Percentiles rank a stretch among this genome's conserved stretches.
phyloP scores from a whole-genome alignment of 371 early-diverging fungal genomes.

The Rhizopus sp. region DNA sequence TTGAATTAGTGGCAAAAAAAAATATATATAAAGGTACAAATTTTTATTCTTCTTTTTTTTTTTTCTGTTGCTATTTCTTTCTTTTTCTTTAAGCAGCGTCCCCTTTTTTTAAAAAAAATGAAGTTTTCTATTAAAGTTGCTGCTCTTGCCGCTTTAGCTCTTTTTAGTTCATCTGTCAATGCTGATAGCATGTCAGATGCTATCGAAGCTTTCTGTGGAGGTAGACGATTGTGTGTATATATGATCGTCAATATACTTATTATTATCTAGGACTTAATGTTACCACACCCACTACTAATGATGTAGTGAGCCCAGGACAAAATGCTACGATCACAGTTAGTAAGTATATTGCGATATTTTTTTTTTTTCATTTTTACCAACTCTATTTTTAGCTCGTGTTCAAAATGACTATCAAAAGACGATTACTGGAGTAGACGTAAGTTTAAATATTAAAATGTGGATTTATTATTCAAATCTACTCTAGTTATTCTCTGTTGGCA shows the following conservation, averaged over 20 bases:
- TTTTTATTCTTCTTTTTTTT: constrained; percentile 1
- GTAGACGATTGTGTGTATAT: constrained; percentile 17
- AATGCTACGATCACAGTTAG: constrained; percentile 32
- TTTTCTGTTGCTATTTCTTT: constrained; percentile 7
- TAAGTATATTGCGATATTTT: constrained; percentile 12
- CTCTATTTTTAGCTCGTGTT: constrained; percentile 25
- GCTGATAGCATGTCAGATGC: constrained; percentile 46
- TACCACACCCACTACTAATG: constrained; percentile 14
- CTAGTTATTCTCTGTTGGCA: constrained; percentile 39
- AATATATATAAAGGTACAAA: neutral
- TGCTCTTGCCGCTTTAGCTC: constrained; percentile 30
- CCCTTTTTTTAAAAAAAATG: constrained; percentile 20
- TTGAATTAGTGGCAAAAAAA: constrained; percentile 10
- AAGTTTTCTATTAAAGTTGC: constrained; percentile 47
- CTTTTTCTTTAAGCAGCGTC: neutral
- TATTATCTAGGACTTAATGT: constrained; percentile 25
- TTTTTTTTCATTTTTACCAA: constrained; percentile 5
- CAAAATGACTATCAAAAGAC: constrained; percentile 26
- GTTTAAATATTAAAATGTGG: neutral
- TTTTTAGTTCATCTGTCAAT: constrained; percentile 23
- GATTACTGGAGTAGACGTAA: constrained; percentile 37
- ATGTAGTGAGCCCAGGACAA: constrained; percentile 24
- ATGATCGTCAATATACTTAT: neutral
- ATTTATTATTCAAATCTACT: neutral
- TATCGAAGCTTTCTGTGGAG: constrained; percentile 41